Evolutionary conservation across 768 basidiomycete genomes (phyloP), one percentile per base, ranked within the genome.

Genomic region (Boletus speciosus): DNA sequence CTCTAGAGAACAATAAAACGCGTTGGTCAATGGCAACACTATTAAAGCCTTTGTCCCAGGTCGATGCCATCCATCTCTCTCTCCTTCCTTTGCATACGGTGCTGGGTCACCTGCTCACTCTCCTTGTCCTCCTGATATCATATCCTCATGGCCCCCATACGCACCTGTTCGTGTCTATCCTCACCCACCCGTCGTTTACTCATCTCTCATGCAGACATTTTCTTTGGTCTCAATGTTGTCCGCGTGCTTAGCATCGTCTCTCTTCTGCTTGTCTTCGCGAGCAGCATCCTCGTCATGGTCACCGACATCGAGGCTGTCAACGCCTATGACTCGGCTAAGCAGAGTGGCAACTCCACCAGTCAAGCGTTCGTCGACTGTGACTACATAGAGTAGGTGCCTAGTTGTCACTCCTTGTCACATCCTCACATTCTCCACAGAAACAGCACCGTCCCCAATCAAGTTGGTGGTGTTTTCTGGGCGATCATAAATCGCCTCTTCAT

Each of bases 391-490:
- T 90, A 70, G 49, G 84, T 74, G 50, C 52, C 29, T 14, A n/a
- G 32, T 42, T 6, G 29, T 43, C 39, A 46, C 41, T 21, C 43
- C 7, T 9, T 37, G 27, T 52, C 49, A 49, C 21, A 21, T 41
- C 43, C 57, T 52, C 52, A 82, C 54, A 16, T 7, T 12, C 31
- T n/a, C 46, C 46, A 74, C 58, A 87, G 82, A 54, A 63, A 70
- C 45, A 90, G 85, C 69, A 91, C 91, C 3, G 91, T 97, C 5
- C 93, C 93, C 5, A 91, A 92, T 70, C 93, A 96, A 68, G 81
- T 90, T 31, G 93, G 90, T 19, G 93, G 93, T 27, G 81, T 83
- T 9, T 96, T 97, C 73, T 97, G 93, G 90, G 89, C 90, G 5
- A 84, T 96, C 57, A 75, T 95, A 58, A 91, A 92, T 71, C 79